A percentile compares a stretch with the other conserved stretches of the same genome.
Conservation (phyloP, 805 yeast genomes). For the Yueomyces sp. region DNA sequence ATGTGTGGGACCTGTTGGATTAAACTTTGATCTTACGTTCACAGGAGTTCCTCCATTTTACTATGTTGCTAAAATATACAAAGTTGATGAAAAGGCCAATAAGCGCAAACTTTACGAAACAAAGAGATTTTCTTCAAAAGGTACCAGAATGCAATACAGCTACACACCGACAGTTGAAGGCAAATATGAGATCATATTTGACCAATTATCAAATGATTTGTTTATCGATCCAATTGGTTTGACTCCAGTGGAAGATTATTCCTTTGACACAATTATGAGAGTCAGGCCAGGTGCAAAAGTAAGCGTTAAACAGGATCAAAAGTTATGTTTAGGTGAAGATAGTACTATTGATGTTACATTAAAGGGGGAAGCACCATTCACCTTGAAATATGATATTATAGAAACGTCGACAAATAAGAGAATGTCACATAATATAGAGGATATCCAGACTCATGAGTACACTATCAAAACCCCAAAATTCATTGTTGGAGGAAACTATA, state of each 20-base stretch:
- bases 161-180: slow-evolving; percentile 79
- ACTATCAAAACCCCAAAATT: slow-evolving; percentile 43
- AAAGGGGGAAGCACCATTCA: slow-evolving; percentile 72
- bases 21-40: slow-evolving; percentile 52
- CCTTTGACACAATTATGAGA: slow-evolving; percentile 58
- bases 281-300: slow-evolving; percentile 48
- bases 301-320: slow-evolving; percentile 4
- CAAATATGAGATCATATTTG: slow-evolving; percentile 59
- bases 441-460: slow-evolving; percentile 26
- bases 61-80: slow-evolving; percentile 48
- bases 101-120: slow-evolving; percentile 24
- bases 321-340: slow-evolving; percentile 35
- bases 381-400: slow-evolving; percentile 53
- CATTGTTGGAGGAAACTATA: slow-evolving; percentile 59
- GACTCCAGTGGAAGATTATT: slow-evolving; percentile 28
- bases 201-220: slow-evolving; percentile 48
- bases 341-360: slow-evolving; percentile 42
- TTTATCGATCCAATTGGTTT: slow-evolving; percentile 32
- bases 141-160: slow-evolving; percentile 40
- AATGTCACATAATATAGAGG: slow-evolving; percentile 28
- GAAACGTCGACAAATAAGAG: slow-evolving; percentile 40
- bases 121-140: slow-evolving; percentile 26
- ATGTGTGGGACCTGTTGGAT: slow-evolving; percentile 88
- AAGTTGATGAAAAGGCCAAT: slow-evolving; percentile 8
- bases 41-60: slow-evolving; percentile 77